Base-by-base conservation (phyloP, 1,139 yeast species). In the Lodderomyces parapsilosis region DNA sequence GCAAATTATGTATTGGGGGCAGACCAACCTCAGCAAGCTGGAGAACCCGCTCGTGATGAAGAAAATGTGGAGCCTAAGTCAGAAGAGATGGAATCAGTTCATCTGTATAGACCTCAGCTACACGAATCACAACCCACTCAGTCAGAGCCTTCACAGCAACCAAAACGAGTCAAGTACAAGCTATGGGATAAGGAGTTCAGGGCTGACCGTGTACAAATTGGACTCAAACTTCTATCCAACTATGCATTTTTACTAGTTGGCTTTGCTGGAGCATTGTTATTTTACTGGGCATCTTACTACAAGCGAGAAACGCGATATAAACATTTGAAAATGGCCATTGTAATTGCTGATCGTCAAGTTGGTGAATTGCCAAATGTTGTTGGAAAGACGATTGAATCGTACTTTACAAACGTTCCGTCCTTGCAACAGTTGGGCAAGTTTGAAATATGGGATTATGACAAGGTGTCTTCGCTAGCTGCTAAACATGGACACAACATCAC, bases 201-300 rank as follows among this genome's bases (percentile, higher is more conserved):
- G 35, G 53, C 53, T 4, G 56, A 55, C 15, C 49, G 67, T 36
- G 50, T 54, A 22, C 43, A 51, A 10, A 55, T 61, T 11, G 39
- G 49, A 19, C 27, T 50, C 13, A 55, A 64, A 2, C 53, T 61
- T 42, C 43, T 52, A 4, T 41, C 47, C 10, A 62, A 64, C 49
- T 65, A 65, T 42, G 27, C 57, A 13, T 57, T 43, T 36, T 50
- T 65, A 40, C 38, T 63, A 2, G 17, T 57, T 6, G 65, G 65
- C 1, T 63, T 65, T 42, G 43, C 55, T 17, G 40, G 50, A 3
- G 58, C 60, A 1, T 55, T 65, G 15, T 58, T 62, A 43, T 52
- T 65, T 18, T 66, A 65, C 44, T 65, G 70, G 68, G 70, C 69
- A 4, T 50, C 64, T 2, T 65, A 62, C 48, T 62, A 52, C 33